These are phyloP conservation scores for Saposhnikovia divaricata DNA, from an alignment of 129 eudicot genomes.

Conservation along the genomic window DNA sequence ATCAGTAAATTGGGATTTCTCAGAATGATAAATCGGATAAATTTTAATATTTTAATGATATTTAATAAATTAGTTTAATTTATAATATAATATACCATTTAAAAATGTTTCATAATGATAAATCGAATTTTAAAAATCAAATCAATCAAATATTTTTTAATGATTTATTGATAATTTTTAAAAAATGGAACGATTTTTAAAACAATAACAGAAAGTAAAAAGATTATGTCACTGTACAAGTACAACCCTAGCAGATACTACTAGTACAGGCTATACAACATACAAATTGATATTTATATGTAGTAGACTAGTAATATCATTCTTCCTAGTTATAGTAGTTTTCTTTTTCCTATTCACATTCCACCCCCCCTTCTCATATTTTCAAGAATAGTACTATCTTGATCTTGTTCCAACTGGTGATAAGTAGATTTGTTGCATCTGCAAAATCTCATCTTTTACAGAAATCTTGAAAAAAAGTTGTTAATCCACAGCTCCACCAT, in stretches of 20 bases:
- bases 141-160: too few relatives aligned
- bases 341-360: constrained; percentile 7
- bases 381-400: not conserved
- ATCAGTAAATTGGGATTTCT: too few relatives aligned
- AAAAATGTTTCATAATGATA: too few relatives aligned
- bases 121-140: too few relatives aligned
- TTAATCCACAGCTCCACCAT: constrained; percentile 11
- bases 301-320: not conserved
- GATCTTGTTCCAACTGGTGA: not conserved
- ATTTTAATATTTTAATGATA: too few relatives aligned
- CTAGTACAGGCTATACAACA: not conserved
- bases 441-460: not conserved
- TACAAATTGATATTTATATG: not conserved
- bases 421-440: not conserved
- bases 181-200: too few relatives aligned
- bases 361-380: not conserved
- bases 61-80: too few relatives aligned
- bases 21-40: too few relatives aligned
- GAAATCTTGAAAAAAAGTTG: not conserved
- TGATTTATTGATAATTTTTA: too few relatives aligned
- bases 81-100: too few relatives aligned
- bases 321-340: constrained; percentile 6
- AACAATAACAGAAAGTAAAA: too few relatives aligned
- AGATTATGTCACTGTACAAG: not conserved
- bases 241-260: constrained; percentile 11